Percentiles rank a stretch among this genome's conserved stretches.
phyloP scores from a whole-genome alignment of 495 filamentous ascomycete genomes.

The Podospora didyma region DNA sequence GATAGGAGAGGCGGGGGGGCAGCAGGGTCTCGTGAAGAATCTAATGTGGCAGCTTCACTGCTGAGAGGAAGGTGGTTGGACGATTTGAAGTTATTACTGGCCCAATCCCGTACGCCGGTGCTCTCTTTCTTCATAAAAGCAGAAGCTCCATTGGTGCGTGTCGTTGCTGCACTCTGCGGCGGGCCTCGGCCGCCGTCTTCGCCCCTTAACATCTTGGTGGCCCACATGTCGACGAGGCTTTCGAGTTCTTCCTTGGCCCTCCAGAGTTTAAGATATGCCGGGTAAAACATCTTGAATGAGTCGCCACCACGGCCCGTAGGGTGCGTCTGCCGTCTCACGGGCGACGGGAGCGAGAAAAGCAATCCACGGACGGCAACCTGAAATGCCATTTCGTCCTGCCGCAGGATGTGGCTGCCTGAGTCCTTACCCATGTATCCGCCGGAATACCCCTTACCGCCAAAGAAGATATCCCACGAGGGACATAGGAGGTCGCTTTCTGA shows the following conservation, averaged over 20 bases:
- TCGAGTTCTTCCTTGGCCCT: conserved; percentile 73
- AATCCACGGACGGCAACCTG: conserved; percentile 82
- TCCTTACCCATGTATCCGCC: conserved; percentile 45
- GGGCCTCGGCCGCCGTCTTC: conserved; percentile 28
- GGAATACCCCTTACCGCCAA: conserved; percentile 39
- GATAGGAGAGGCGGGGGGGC: conserved; percentile 36
- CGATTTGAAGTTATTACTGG: background rate
- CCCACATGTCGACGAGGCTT: conserved; percentile 63
- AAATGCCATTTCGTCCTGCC: conserved; percentile 90
- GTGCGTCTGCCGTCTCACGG: conserved; percentile 63
- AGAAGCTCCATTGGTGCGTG: conserved; percentile 3
- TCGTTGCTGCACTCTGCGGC: conserved; percentile 14
- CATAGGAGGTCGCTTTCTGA: conserved; percentile 83
- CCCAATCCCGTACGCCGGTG: background rate
- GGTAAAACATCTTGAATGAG: conserved; percentile 83
- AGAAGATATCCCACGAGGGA: conserved; percentile 54
- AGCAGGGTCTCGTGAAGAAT: background rate
- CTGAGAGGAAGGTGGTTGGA: background rate
- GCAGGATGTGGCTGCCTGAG: conserved; percentile 64
- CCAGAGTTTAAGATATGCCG: conserved; percentile 73
- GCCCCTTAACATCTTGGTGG: conserved; percentile 49
- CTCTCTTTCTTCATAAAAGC: background rate
- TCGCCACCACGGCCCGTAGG: conserved; percentile 46
- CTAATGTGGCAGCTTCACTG: background rate
- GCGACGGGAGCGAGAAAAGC: conserved; percentile 75